These are phyloP conservation scores for Trichophaea hybrida DNA, from an alignment of 2,329 filamentous ascomycete species.

Conservation along the genomic window DNA sequence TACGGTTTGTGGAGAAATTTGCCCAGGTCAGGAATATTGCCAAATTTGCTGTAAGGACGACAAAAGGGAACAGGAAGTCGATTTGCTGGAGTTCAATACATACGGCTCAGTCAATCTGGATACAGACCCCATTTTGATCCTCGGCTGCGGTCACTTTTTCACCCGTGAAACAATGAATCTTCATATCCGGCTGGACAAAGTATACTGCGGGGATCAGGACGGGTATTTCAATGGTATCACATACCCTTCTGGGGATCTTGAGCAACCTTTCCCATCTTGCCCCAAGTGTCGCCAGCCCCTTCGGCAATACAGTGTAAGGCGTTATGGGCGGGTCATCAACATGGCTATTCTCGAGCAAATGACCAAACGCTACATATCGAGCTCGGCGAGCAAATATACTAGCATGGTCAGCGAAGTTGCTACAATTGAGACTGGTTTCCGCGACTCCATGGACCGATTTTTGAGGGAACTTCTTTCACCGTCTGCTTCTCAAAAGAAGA, in stretches of 20 bases:
- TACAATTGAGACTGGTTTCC: too few species aligned
- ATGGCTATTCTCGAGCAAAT: not conserved
- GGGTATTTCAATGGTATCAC: slow-evolving; percentile 27
- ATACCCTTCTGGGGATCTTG: slow-evolving; percentile 32
- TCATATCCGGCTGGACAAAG: slow-evolving; percentile 40
- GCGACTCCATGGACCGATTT: too few species aligned
- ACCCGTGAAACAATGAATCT: slow-evolving; percentile 48
- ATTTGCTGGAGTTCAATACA: slow-evolving; percentile 34
- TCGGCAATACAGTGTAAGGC: slow-evolving; percentile 26
- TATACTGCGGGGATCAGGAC: slow-evolving; percentile 36
- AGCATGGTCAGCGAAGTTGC: too few species aligned
- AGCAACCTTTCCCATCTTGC: slow-evolving; percentile 37
- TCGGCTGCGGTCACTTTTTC: slow-evolving; percentile 48
- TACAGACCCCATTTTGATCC: slow-evolving; percentile 47
- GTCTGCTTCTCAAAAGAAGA: too few species aligned
- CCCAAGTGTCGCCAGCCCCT: slow-evolving; percentile 47
- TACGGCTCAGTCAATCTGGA: slow-evolving; percentile 46
- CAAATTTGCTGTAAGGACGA: slow-evolving; percentile 38
- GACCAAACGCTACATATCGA: too few species aligned
- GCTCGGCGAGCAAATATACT: too few species aligned
- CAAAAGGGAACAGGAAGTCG: slow-evolving; percentile 38
- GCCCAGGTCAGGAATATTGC: slow-evolving; percentile 41
- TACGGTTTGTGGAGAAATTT: slow-evolving; percentile 49
- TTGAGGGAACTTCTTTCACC: too few species aligned
- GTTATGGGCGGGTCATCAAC: not conserved